Percentiles rank a stretch among this genome's conserved stretches.
Evolutionary conservation across 352 stramenopile species (phyloP).

Genomic region (Phytophthora sojae): DNA sequence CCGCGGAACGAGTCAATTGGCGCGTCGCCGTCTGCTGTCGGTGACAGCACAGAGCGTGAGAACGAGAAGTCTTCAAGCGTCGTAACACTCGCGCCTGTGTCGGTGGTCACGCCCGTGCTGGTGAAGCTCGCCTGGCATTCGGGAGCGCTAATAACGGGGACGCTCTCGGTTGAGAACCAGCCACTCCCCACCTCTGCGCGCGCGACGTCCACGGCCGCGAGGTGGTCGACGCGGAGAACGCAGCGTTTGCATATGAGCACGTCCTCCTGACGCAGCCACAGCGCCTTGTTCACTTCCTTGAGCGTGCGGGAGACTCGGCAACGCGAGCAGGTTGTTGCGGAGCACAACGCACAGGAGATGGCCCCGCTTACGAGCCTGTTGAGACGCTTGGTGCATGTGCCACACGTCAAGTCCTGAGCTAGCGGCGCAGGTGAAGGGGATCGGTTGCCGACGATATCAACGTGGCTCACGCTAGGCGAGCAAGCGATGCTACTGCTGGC

Average conservation of each 20-base stretch:
- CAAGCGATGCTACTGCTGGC: constrained; percentile 28
- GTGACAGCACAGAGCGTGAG: constrained; percentile 31
- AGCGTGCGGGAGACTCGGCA: constrained; percentile 37
- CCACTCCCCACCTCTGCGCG: constrained; percentile 30
- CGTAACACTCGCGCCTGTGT: constrained; percentile 29
- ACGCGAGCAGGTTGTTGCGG: constrained; percentile 30
- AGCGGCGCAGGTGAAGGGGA: constrained; percentile 1
- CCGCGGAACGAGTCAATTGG: constrained; percentile 39
- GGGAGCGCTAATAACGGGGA: neutral
- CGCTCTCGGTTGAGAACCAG: constrained; percentile 15
- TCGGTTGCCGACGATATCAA: constrained; percentile 5
- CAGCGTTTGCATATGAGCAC: constrained; percentile 43
- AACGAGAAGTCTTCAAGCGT: constrained; percentile 26
- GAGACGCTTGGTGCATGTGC: constrained; percentile 35
- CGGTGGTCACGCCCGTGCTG: constrained; percentile 31
- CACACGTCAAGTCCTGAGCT: constrained; percentile 15
- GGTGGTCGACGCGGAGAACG: constrained; percentile 32
- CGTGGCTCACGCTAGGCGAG: constrained; percentile 17
- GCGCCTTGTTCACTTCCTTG: constrained; percentile 33
- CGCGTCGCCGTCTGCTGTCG: constrained; percentile 21
- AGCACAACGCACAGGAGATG: constrained; percentile 30
- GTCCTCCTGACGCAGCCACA: constrained; percentile 40
- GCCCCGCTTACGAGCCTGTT: constrained; percentile 18
- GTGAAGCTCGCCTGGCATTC: constrained; percentile 10
- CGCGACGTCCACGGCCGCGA: constrained; percentile 35